Evolutionary conservation across 768 basidiomycete genomes (phyloP).

Genomic region (Termitomyces eurrhizus): DNA sequence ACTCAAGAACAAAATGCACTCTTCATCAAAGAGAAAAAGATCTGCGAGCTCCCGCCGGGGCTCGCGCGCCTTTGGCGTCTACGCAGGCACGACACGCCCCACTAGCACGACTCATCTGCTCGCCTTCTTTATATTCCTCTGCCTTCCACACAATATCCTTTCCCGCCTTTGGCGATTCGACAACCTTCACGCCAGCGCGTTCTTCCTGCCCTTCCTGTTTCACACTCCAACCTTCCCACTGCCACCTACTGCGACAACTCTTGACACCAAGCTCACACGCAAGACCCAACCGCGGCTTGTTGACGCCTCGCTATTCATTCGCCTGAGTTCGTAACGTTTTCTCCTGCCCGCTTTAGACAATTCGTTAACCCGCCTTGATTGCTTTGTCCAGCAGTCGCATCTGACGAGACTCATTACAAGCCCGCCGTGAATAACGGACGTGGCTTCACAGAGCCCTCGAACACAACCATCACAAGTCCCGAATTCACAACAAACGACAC

Average conservation of each 20-base stretch:
- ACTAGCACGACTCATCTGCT: background rate
- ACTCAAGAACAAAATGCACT: background rate
- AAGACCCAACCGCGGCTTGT: background rate
- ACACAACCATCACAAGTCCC: too few species aligned
- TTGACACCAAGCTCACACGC: background rate
- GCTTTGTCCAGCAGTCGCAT: background rate
- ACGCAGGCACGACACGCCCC: background rate
- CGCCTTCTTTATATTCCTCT: background rate
- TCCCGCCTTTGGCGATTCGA: too few species aligned
- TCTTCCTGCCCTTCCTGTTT: too few species aligned
- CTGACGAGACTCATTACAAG: background rate
- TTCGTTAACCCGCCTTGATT: background rate
- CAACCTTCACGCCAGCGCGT: too few species aligned
- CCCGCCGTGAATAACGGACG: too few species aligned
- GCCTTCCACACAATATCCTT: too few species aligned
- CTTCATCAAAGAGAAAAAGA: background rate
- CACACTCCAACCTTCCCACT: background rate
- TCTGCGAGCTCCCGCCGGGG: too few species aligned
- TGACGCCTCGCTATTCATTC: background rate
- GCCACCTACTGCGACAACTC: background rate
- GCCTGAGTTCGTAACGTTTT: background rate
- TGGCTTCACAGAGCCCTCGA: too few species aligned
- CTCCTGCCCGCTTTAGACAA: background rate
- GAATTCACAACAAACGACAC: too few species aligned
- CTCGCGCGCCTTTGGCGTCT: background rate